A percentile compares a stretch with the other conserved stretches of the same genome.
phyloP scores from a whole-genome alignment of 768 basidiomycete genomes.

The Xerocomus potaroensis region DNA sequence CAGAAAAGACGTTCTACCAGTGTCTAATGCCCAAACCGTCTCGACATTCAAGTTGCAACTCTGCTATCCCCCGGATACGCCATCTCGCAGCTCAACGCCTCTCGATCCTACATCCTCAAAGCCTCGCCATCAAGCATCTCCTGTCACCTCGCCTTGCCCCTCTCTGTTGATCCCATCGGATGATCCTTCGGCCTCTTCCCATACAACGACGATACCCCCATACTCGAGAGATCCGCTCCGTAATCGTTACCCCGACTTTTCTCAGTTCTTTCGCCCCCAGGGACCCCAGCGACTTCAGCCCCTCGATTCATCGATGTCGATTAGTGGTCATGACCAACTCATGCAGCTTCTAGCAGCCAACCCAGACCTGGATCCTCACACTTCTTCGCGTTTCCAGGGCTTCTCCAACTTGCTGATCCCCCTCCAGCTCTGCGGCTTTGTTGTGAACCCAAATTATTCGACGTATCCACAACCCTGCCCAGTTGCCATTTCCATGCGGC shows the following conservation, averaged over 20 bases:
- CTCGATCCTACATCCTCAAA: not conserved
- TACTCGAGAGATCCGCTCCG: conserved; percentile 31
- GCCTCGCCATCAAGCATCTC: not conserved
- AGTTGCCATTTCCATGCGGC: conserved; percentile 18
- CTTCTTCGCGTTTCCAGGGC: not conserved
- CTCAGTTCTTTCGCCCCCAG: conserved; percentile 25
- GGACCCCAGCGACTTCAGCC: conserved; percentile 8
- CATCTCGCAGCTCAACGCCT: too few relatives aligned
- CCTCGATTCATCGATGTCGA: not conserved
- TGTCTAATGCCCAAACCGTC: not conserved
- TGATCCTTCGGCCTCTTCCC: not conserved
- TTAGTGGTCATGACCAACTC: not conserved
- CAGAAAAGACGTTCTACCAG: conserved; percentile 1
- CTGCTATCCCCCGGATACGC: conserved; percentile 1
- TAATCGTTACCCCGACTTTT: conserved; percentile 32
- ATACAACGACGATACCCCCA: conserved; percentile 1
- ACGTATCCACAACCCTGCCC: conserved; percentile 11
- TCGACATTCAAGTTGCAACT: conserved; percentile 15
- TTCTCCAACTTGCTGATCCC: not conserved
- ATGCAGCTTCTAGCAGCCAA: not conserved
- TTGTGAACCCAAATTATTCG: not conserved
- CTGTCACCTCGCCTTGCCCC: not conserved
- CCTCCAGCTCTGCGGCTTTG: not conserved
- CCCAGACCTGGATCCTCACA: not conserved
- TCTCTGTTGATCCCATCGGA: too few relatives aligned